Conservation (phyloP, 2,329 filamentous ascomycete species). For the Fulvia fulva region DNA sequence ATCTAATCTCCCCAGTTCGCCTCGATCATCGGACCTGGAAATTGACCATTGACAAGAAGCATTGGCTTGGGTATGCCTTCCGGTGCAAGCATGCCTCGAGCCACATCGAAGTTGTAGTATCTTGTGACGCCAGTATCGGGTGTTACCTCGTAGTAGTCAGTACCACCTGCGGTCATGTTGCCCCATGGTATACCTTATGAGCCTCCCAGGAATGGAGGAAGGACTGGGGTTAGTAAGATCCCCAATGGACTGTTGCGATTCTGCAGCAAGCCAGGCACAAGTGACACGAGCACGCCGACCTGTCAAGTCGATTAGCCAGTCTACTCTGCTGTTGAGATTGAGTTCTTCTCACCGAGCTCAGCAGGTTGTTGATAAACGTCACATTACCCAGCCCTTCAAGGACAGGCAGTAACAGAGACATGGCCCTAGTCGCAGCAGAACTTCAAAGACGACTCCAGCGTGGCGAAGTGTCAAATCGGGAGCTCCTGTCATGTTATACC, state of each 20-base stretch:
- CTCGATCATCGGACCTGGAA: constrained; percentile 25
- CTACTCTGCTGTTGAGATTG: not conserved
- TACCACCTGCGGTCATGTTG: constrained; percentile 23
- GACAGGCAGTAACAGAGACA: constrained; percentile 9
- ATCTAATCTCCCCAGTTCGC: constrained; percentile 40
- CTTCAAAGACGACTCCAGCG: not conserved
- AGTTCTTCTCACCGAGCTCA: constrained; percentile 4
- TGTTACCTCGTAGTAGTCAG: constrained; percentile 22
- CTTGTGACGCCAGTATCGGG: constrained; percentile 27
- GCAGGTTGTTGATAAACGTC: constrained; percentile 19
- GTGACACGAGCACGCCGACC: constrained; percentile 12
- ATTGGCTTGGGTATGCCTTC: constrained; percentile 22
- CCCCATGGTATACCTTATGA: constrained; percentile 29
- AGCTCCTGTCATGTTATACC: not conserved
- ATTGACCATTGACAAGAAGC: constrained; percentile 25
- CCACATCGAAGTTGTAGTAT: constrained; percentile 26
- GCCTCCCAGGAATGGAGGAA: constrained; percentile 14
- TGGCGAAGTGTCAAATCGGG: not conserved
- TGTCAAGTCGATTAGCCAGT: not conserved
- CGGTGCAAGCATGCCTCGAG: constrained; percentile 18
- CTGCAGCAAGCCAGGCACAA: constrained; percentile 12
- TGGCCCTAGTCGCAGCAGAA: not conserved
- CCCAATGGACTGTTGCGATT: constrained; percentile 12
- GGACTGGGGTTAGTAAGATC: constrained; percentile 10
- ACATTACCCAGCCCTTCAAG: constrained; percentile 17